phyloP scores from a whole-genome alignment of 75 land plant species.

The Picea sitchensis region DNA sequence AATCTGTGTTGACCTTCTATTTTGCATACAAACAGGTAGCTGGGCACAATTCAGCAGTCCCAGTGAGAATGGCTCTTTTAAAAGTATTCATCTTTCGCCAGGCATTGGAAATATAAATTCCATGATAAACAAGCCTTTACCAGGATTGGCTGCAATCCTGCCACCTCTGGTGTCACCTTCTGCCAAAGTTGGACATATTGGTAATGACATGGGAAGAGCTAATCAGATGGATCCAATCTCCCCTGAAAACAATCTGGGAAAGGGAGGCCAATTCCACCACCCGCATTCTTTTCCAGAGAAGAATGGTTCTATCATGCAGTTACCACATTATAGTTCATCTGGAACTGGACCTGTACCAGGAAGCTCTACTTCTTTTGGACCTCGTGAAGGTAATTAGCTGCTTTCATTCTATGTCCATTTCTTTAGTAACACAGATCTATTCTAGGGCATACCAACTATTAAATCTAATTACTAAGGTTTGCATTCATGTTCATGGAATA shows the following conservation, averaged over 20 bases:
- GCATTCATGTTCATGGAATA: not conserved
- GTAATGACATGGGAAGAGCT: slow-evolving; percentile 62
- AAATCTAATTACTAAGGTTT: not conserved
- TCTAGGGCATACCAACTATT: not conserved
- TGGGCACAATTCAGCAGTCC: slow-evolving; percentile 74
- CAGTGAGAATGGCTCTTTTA: slow-evolving; percentile 51
- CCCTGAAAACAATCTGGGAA: slow-evolving; percentile 16
- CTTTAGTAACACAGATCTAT: not conserved
- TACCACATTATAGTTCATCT: slow-evolving; percentile 38
- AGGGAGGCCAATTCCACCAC: slow-evolving; percentile 41
- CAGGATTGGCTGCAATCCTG: slow-evolving; percentile 68
- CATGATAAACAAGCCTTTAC: slow-evolving; percentile 38
- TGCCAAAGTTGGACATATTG: slow-evolving; percentile 71
- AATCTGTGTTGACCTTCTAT: not conserved
- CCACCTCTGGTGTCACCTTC: slow-evolving; percentile 54
- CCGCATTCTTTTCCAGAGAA: slow-evolving; percentile 74
- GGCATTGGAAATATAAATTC: slow-evolving; percentile 37
- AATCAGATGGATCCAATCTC: slow-evolving; percentile 44
- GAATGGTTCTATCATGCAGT: slow-evolving; percentile 24
- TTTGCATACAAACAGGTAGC: slow-evolving; percentile 29
- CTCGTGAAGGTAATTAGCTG: slow-evolving; percentile 20
- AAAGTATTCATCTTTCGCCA: slow-evolving; percentile 50
- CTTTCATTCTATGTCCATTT: not conserved
- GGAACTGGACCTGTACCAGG: slow-evolving; percentile 24
- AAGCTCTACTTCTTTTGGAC: slow-evolving; percentile 23